Base-by-base conservation (phyloP, 1,284 basidiomycete species). In the Apiotrichum sp. region DNA sequence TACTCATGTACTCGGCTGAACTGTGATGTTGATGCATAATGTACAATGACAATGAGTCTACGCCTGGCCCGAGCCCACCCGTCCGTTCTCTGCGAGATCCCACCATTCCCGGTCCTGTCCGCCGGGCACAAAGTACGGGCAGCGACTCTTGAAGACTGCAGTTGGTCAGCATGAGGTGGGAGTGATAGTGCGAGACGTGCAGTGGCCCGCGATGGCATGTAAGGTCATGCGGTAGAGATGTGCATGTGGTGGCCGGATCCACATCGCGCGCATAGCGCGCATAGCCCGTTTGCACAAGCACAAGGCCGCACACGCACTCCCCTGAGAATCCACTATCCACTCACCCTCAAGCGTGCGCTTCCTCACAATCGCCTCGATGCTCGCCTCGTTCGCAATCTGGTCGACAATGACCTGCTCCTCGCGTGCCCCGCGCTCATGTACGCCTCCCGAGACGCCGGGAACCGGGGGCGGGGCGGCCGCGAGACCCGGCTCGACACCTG, bases 51-150 rank as follows among this genome's bases (percentile, higher is more conserved):
- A 38, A 38, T 38, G 36, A 38, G 36, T 38, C 36, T 38, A 38
- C 22, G 8, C 44, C 8, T 39, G 49, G 4, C 42, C 50, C 13
- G 44, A 43, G n/a, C 56, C 56, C 4, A 50, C 44, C 6, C 53
- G 56, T 2, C 59, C 71, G 22, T 57, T 58, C 38, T 72, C 70
- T 45, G 72, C 72, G 14, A 74, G 52, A 47, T 88, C 83, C 89
- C 88, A 92, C 81, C 88, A 84, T 65, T 78, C 79, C 51, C 81
- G 80, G 4, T 82, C 81, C 58, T 86, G 85, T 9, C 81, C 78
- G 52, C 87, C 83, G 2, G 87, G 87, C 47, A 80, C 77, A 72
- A 92, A 93, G 75, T 87, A 91, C 67, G 82, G 84, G 78, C 90
- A 93, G 47, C 88, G 83, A 34, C 85, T 82, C 64, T 82, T 82